phyloP scores from a whole-genome alignment of 495 filamentous ascomycete species.

The Aspergillus bridgeri region DNA sequence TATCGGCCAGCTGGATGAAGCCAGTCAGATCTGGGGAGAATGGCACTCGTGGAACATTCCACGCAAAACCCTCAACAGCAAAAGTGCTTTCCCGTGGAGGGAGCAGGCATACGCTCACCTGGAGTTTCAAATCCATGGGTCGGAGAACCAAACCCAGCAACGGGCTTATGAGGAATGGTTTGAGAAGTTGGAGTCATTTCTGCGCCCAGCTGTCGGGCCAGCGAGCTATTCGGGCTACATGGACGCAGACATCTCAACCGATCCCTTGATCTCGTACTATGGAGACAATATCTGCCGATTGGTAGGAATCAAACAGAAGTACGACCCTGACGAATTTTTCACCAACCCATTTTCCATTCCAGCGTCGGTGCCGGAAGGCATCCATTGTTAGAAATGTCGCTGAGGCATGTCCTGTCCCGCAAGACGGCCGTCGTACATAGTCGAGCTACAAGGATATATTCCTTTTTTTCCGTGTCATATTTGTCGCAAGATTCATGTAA shows the following conservation, averaged over 20 bases:
- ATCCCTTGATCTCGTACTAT: not conserved
- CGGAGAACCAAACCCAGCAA: not conserved
- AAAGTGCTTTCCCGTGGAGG: not conserved
- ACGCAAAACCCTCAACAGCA: not conserved
- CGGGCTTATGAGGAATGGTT: not conserved
- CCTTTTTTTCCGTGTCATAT: not conserved
- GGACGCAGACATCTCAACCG: not conserved
- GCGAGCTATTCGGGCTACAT: not conserved
- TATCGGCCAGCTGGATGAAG: not conserved
- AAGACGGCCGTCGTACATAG: not conserved
- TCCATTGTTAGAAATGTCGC: not conserved
- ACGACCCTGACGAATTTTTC: not conserved
- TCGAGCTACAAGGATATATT: not conserved
- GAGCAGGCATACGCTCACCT: not conserved
- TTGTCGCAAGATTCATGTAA: too few species aligned
- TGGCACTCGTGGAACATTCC: not conserved
- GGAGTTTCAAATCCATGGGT: not conserved
- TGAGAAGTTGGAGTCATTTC: not conserved
- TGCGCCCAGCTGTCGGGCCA: not conserved
- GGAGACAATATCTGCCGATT: not conserved
- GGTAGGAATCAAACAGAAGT: not conserved
- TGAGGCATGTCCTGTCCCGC: not conserved
- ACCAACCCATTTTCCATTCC: not conserved
- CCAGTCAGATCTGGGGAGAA: not conserved
- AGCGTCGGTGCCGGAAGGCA: not conserved